Evolutionary conservation across 257 asterid species (phyloP), one percentile per base, ranked within the genome.

Genomic region (Marsdenia floribunda): DNA sequence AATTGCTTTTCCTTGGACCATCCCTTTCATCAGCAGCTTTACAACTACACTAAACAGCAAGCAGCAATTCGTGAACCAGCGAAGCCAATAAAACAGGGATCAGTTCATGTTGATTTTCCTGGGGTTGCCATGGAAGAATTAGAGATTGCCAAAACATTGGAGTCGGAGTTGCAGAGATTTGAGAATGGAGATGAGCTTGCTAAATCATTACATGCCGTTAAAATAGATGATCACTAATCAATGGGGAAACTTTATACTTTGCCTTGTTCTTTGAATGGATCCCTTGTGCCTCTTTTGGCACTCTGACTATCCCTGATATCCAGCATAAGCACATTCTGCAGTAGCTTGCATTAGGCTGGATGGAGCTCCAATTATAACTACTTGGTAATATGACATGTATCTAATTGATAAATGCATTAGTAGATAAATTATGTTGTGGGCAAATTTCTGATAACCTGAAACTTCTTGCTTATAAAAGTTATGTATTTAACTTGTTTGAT

Each of bases 1-100:
- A 82, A 90, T 73, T 93, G 96, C 81, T 93, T 90, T 65, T 88
- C 96, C 9, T 60, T 90, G 59, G 96, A 93, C 75, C 94, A 91
- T 81, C 73, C 86, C 13, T 91, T 86, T 75, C 98, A 93, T 77
- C 89, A 87, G 79, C 88, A 90, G 80, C 83, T 91, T 29, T 91
- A 90, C 71, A 84, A 76, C 80, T 90, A 87, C 50, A 82, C 86
- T 3, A 86, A 79, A 82, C 90, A 87, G 83, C 87, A 91, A 85
- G 90, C 96, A 59, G 82, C 67, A 14, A 85, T 71, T 67, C 60
- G 40, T 16, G 80, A 76, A 70, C 55, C 85, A 7, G 77, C 35
- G 38, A 83, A 87, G 33, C 96, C 91, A 50, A 52, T 74, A 65
- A 88, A 87, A 74, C 88, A 86, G 0, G 94, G 94, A 22, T 91